Base-by-base conservation (phyloP, 164 flowering plant species). In the Amborella trichopoda region DNA sequence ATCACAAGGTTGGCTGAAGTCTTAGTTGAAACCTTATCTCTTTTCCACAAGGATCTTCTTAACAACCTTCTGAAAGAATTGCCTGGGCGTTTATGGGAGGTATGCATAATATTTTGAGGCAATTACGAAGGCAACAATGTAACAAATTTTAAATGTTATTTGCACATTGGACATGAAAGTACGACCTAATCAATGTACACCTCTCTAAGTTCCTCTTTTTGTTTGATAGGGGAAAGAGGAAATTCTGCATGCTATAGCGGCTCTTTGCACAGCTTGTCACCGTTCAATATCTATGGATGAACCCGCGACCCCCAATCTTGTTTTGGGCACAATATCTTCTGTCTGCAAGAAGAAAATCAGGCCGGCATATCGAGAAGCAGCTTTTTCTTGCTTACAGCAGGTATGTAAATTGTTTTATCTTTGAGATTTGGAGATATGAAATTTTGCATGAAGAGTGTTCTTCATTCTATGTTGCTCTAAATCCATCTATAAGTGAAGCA, bases 41-140 rank as follows among this genome's bases (percentile, higher is more conserved):
- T 82, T 48, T 63, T 69, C 51, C 80, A 78, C 64, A 52, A 52
- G 44, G 68, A 57, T 23, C 59, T 91, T 55, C 75, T 91, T 37
- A 55, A 69, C 19, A 68, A 76, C 59, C 78, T 87, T 49, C 52
- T 91, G 65, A 75, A 78, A 56, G 99, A 91, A 67, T 25, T 84
- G 50, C 86, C 88, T 58, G 96, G 99, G 33, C 90, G 95, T 11
- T 59, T 87, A 42, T 91, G 99, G 99, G 99, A 91, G 96, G 99
- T 91, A 72, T 44, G 44, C 34, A n/a, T n/a, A n/a, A n/a, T n/a
- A n/a, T n/a, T n/a, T n/a, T n/a, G n/a, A n/a, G n/a, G n/a, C n/a
- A n/a, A n/a, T n/a, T n/a, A n/a, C n/a, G n/a, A n/a, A n/a, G n/a
- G n/a, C n/a, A n/a, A n/a, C n/a, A n/a, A n/a, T n/a, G n/a, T n/a